Evolutionary conservation across 2,329 filamentous ascomycete genomes (phyloP), one percentile per base, ranked within the genome.

Genomic region (Cordyceps pruinosa): DNA sequence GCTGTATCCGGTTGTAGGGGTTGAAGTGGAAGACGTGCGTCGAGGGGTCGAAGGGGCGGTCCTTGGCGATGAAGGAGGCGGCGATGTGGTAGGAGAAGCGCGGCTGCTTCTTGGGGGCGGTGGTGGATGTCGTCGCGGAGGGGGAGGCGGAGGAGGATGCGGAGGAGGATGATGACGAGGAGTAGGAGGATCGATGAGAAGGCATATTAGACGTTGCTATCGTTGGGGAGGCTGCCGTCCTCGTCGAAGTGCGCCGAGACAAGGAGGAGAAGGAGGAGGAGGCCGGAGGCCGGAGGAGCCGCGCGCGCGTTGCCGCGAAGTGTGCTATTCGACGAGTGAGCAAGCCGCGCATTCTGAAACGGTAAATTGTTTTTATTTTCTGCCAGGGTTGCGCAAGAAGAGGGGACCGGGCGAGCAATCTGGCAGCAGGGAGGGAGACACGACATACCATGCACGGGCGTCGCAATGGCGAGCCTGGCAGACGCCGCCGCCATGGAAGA

Each of bases 1-100:
- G 77, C 60, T 79, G 80, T 62, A 81, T 83, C 51, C 77, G 77
- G 66, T 83, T 77, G 70, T 84, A 78, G 1, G 84, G 84, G 61
- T 87, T 84, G 74, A 90, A 92, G 67, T 86, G 83, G 70, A 88
- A 89, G 57, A 88, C 76, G 72, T 90, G 85, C 48, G 77, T 79
- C n/a, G 80, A 73, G 13, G 87, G 84, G 61, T 88, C 80, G 73
- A 85, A 91, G 32, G 78, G 78, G 45, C 79, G 80, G 63, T 85
- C 82, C 70, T 93, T 93, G 58, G 83, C 87, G 49, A 86, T 87
- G 66, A 88, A 91, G 5, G 88, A 89, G 6, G 87, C 87, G 30
- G 88, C 86, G 59, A 90, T 79, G 62, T 87, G 80, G 69, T 90
- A 91, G 53, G 81, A 82, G 66, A 89, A 82, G 49, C 64, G 67